Evolutionary conservation across 176 grass and related monocot species (phyloP).

Genomic region (Aegilops sharonensis): DNA sequence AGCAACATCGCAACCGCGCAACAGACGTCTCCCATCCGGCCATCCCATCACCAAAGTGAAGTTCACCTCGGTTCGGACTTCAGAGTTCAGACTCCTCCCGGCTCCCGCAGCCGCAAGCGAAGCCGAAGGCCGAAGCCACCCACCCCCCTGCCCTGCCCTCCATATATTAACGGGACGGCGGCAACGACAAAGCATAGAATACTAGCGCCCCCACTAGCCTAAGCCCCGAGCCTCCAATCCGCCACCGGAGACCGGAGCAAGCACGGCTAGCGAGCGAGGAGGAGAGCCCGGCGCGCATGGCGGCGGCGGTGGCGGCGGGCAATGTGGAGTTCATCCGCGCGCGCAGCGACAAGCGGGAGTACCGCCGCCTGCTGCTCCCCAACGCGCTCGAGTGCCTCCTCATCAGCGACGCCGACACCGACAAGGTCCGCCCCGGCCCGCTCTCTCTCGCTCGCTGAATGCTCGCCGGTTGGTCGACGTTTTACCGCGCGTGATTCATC

Average conservation of each 20-base stretch:
- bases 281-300: neutral
- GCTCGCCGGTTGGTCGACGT: neutral
- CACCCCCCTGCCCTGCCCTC: neutral
- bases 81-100: neutral
- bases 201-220: neutral
- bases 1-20: neutral
- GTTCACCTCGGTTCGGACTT: neutral
- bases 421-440: slow-evolving; percentile 49
- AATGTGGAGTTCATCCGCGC: slow-evolving; percentile 85
- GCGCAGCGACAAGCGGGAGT: slow-evolving; percentile 89
- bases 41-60: neutral
- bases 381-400: slow-evolving; percentile 83
- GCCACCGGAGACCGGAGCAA: neutral
- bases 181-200: neutral
- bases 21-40: neutral
- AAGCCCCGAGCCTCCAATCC: slow-evolving; percentile 5
- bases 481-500: neutral
- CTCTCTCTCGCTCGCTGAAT: neutral
- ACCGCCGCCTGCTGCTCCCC: slow-evolving; percentile 75
- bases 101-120: neutral
- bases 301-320: slow-evolving; percentile 11
- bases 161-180: neutral
- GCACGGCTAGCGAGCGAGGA: neutral
- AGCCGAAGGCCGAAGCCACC: neutral
- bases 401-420: slow-evolving; percentile 90